These are phyloP conservation scores for Remersonia thermophila DNA, from an alignment of 2,329 filamentous ascomycete species.

Conservation along the genomic window DNA sequence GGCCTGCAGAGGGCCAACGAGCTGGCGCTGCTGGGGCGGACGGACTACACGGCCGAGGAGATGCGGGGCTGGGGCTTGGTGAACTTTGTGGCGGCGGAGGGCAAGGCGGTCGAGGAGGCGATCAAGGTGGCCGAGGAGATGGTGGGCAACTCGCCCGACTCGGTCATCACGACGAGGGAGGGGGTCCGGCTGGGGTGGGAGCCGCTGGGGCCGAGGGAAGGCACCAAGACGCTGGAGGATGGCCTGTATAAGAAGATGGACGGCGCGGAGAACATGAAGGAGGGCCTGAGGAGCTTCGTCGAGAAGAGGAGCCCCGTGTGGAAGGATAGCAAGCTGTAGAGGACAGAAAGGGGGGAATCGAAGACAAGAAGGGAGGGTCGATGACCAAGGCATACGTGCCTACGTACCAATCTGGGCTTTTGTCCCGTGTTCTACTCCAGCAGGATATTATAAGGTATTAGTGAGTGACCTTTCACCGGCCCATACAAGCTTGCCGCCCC, in stretches of 20 bases:
- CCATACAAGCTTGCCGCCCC: too few species aligned
- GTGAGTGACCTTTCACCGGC: too few species aligned
- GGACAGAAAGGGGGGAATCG: too few species aligned
- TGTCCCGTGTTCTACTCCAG: too few species aligned
- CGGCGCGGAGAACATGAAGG: slow-evolving; percentile 59
- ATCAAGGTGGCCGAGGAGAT: slow-evolving; percentile 50
- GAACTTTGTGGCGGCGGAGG: slow-evolving; percentile 47
- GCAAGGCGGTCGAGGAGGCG: slow-evolving; percentile 43
- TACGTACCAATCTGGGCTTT: too few species aligned
- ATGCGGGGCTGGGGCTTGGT: slow-evolving; percentile 56
- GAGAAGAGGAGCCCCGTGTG: slow-evolving; percentile 62
- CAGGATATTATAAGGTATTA: too few species aligned
- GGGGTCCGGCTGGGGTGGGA: slow-evolving; percentile 66
- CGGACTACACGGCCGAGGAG: slow-evolving; percentile 41
- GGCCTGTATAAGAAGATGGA: slow-evolving; percentile 48
- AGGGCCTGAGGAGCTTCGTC: slow-evolving; percentile 64
- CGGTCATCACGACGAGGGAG: slow-evolving; percentile 58
- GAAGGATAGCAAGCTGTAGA: slow-evolving; percentile 49
- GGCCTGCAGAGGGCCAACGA: slow-evolving; percentile 58
- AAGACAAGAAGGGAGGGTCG: too few species aligned
- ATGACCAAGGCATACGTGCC: too few species aligned
- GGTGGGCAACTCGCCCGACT: slow-evolving; percentile 58
- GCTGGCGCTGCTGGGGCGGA: slow-evolving; percentile 54
- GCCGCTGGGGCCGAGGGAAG: slow-evolving; percentile 50
- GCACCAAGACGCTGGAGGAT: slow-evolving; percentile 44